phyloP scores from a whole-genome alignment of 306 rosid species.

The Castanospermum australe region DNA sequence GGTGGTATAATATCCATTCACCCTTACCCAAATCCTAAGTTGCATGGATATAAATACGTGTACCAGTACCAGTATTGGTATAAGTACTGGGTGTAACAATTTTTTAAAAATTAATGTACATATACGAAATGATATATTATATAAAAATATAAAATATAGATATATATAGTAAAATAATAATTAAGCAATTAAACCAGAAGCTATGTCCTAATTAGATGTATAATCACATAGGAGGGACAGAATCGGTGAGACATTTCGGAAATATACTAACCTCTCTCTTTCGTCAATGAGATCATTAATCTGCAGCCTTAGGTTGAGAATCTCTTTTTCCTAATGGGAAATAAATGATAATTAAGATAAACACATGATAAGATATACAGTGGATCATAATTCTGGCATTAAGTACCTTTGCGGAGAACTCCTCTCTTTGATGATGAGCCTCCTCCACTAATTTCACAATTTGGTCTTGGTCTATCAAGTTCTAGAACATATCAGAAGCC shows the following conservation, averaged over 20 bases:
- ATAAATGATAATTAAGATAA: slow-evolving; percentile 2
- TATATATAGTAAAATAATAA: too few relatives aligned
- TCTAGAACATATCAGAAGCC: slow-evolving; percentile 43
- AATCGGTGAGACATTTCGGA: background rate
- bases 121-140: too few relatives aligned
- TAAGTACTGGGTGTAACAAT: too few relatives aligned
- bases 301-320: slow-evolving; percentile 52
- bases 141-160: too few relatives aligned
- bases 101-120: too few relatives aligned
- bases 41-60: too few relatives aligned
- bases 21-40: too few relatives aligned
- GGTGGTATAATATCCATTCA: too few relatives aligned
- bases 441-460: slow-evolving; percentile 70
- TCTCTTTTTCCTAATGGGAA: slow-evolving; percentile 68
- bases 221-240: slow-evolving; percentile 5
- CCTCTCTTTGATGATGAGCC: slow-evolving; percentile 65
- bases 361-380: background rate
- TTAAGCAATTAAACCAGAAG: too few relatives aligned
- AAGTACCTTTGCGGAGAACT: slow-evolving; percentile 62
- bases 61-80: too few relatives aligned
- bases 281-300: slow-evolving; percentile 65
- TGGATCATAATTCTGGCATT: background rate
- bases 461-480: slow-evolving; percentile 72
- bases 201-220: slow-evolving; percentile 2
- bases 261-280: slow-evolving; percentile 68